Conservation (phyloP, 805 yeast genomes). For the Zygosaccharomyces lentus region DNA sequence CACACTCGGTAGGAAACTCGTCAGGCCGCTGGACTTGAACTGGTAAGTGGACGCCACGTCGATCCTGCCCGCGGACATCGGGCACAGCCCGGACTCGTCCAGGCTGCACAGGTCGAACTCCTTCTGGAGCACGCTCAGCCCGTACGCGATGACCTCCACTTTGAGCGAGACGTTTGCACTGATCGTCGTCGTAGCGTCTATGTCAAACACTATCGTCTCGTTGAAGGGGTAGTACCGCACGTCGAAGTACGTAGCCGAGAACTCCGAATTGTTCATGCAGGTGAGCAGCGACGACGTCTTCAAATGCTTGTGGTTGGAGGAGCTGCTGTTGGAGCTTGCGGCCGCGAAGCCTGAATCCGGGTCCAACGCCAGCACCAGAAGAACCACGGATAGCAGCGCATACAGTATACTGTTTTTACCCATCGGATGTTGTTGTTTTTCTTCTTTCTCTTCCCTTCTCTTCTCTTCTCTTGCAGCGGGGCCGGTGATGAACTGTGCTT, state of each 20-base stretch:
- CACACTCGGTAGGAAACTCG: conserved; percentile 63
- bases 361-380: neutral
- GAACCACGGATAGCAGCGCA: neutral
- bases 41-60: conserved; percentile 54
- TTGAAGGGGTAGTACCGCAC: conserved; percentile 68
- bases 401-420: neutral
- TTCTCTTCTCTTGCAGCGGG: too few relatives aligned
- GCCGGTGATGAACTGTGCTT: too few relatives aligned
- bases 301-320: conserved; percentile 24
- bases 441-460: too few relatives aligned
- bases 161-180: conserved; percentile 66
- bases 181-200: conserved; percentile 75
- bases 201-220: conserved; percentile 55
- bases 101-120: conserved; percentile 63
- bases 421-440: too few relatives aligned
- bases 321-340: neutral
- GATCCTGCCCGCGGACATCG: conserved; percentile 81
- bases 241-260: conserved; percentile 79
- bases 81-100: conserved; percentile 61
- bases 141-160: conserved; percentile 70
- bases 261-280: conserved; percentile 85
- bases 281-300: conserved; percentile 72
- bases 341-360: neutral
- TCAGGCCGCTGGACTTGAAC: conserved; percentile 36
- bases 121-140: conserved; percentile 56